phyloP scores from a whole-genome alignment of 78 protist genomes.

The Speleostelium caveatum region DNA sequence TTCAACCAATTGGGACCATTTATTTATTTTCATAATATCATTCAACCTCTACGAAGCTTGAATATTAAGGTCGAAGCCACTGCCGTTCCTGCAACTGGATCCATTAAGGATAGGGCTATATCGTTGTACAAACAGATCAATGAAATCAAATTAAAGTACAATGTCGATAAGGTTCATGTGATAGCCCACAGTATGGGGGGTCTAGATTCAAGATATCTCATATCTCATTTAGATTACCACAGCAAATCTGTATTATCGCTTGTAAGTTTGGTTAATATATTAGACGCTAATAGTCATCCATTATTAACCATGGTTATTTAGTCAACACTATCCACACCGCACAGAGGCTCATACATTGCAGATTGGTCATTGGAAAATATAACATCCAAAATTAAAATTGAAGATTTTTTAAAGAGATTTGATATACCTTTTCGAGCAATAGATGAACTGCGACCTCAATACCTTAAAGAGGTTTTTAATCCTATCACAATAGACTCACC shows the following conservation, averaged over 20 bases:
- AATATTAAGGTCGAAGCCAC: conserved; percentile 44
- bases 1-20: conserved; percentile 10
- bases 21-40: conserved; percentile 34
- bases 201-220: conserved; percentile 38
- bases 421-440: conserved; percentile 35
- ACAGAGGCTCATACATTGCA: conserved; percentile 61
- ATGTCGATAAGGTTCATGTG: conserved; percentile 38
- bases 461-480: conserved; percentile 11
- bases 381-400: conserved; percentile 16
- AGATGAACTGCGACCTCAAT: conserved; percentile 39
- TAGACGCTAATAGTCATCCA: not conserved
- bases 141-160: not conserved
- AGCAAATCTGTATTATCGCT: conserved; percentile 11
- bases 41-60: not conserved
- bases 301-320: not conserved
- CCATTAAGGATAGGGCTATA: conserved; percentile 31
- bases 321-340: conserved; percentile 73
- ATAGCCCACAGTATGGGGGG: conserved; percentile 70
- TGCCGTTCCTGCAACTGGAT: conserved; percentile 50
- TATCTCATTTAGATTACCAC: conserved; percentile 7
- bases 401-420: not conserved
- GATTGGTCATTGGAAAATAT: conserved; percentile 35
- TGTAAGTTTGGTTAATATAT: conserved; percentile 1
- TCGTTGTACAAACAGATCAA: conserved; percentile 4
- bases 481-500: conserved; percentile 1